Percentiles rank a stretch among this genome's conserved stretches.
phyloP scores from a whole-genome alignment of 2,329 filamentous ascomycete species.

The Parastagonospora avenae region DNA sequence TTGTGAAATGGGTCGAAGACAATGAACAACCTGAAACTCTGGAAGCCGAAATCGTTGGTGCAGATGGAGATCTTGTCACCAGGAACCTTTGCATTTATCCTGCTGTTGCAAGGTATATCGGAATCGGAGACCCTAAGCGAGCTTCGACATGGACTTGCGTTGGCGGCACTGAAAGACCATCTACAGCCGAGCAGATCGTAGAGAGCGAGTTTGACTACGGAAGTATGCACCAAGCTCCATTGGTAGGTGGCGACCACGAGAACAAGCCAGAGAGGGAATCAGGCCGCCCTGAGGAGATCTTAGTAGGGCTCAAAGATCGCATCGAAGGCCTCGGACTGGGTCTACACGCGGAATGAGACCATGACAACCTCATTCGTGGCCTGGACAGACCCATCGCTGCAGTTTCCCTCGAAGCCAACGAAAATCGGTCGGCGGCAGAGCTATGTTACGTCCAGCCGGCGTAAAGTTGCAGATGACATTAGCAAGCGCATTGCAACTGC shows the following conservation, averaged over 20 bases:
- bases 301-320: slow-evolving; percentile 23
- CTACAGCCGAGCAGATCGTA: slow-evolving; percentile 3
- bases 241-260: background rate
- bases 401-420: no score
- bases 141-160: slow-evolving; percentile 30
- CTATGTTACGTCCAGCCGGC: background rate
- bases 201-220: slow-evolving; percentile 2
- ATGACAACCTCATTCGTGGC: no score
- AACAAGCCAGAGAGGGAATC: background rate
- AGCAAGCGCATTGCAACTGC: slow-evolving; percentile 1
- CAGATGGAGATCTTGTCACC: slow-evolving; percentile 22
- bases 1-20: slow-evolving; percentile 39
- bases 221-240: background rate
- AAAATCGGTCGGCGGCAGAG: background rate
- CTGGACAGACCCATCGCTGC: no score
- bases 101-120: slow-evolving; percentile 23
- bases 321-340: slow-evolving; percentile 24
- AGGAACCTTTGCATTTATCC: slow-evolving; percentile 28
- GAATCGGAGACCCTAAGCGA: slow-evolving; percentile 21
- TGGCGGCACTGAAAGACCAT: slow-evolving; percentile 22
- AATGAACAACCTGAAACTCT: slow-evolving; percentile 29
- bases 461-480: background rate
- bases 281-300: slow-evolving; percentile 18
- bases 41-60: slow-evolving; percentile 20
- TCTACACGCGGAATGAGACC: slow-evolving; percentile 19